Evolutionary conservation across 352 stramenopile genomes (phyloP), one percentile per base, ranked within the genome.

Genomic region (Phytophthora capsici): DNA sequence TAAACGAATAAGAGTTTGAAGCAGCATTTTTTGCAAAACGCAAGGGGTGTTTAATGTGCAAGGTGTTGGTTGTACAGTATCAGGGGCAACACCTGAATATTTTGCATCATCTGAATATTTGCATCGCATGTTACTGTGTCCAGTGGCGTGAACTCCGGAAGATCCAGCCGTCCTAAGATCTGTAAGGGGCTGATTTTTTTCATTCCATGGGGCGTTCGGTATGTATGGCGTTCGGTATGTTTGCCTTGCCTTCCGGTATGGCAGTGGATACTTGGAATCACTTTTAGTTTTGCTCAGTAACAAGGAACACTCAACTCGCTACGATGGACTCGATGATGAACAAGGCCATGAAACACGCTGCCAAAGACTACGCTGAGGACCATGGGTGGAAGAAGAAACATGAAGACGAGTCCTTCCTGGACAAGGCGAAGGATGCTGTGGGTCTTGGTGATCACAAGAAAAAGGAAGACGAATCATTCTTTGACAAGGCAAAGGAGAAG

Each of bases 271-370:
- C 36, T 22, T 61, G 26, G 49, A n/a, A 2, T 71, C 63, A 71
- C 56, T 71, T 71, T 63, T 26, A n/a, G 45, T 58, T 58, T 44
- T 41, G 13, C 48, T n/a, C 22, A 9, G 23, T 37, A 12, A 40
- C 44, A 13, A 69, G n/a, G n/a, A n/a, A n/a, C n/a, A n/a, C n/a
- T n/a, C 9, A 54, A 55, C 40, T 26, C 20, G 16, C 25, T 13
- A 65, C 58, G 17, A 73, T 73, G 59, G 59, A 65, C 38, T 70
- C 65, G 41, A 72, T 75, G 41, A 16, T 71, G 23, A 54, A 75
- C 55, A 75, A 71, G 61, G 54, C 22, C 10, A 56, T 66, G 43
- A 72, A 73, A 22, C 51, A 73, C 12, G 20, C 36, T 2, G 60
- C 50, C 17, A 50, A 45, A 10, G 38, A 67, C n/a, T 74, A 63